Evolutionary conservation across 345 rosid genomes (phyloP).

Genomic region (Cardamine chenopodiifolia): DNA sequence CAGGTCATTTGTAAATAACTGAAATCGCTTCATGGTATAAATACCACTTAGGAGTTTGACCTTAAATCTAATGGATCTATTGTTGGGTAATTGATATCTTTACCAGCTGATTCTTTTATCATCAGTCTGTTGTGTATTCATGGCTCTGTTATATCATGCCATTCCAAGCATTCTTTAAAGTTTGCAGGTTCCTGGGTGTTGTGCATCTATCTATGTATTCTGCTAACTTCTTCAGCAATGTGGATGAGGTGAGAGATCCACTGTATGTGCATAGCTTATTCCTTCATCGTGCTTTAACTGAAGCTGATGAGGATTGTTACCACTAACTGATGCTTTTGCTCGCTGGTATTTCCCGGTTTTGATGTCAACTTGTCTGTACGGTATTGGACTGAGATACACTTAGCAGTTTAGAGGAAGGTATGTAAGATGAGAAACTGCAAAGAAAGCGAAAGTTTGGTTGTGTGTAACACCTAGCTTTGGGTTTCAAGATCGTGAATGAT

Average conservation of each 20-base stretch:
- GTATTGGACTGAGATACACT: neutral
- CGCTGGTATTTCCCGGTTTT: too few relatives aligned
- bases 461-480: constrained; percentile 33
- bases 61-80: constrained; percentile 16
- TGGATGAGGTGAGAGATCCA: constrained; percentile 6
- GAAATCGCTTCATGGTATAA: constrained; percentile 36
- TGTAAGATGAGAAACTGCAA: constrained; percentile 17
- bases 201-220: neutral
- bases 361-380: neutral
- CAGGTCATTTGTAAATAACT: constrained; percentile 28
- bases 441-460: constrained; percentile 45
- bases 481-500: constrained; percentile 41
- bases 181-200: too few relatives aligned
- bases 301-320: neutral
- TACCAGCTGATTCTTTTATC: neutral
- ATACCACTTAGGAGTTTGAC: constrained; percentile 19
- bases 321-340: neutral
- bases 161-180: neutral
- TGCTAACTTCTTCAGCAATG: constrained; percentile 12
- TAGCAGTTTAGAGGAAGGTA: neutral
- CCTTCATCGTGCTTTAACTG: neutral
- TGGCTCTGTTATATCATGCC: constrained; percentile 1
- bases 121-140: neutral
- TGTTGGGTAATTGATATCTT: neutral
- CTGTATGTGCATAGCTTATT: constrained; percentile 9